phyloP scores from a whole-genome alignment of 805 yeast species.

The Candida succiphila region DNA sequence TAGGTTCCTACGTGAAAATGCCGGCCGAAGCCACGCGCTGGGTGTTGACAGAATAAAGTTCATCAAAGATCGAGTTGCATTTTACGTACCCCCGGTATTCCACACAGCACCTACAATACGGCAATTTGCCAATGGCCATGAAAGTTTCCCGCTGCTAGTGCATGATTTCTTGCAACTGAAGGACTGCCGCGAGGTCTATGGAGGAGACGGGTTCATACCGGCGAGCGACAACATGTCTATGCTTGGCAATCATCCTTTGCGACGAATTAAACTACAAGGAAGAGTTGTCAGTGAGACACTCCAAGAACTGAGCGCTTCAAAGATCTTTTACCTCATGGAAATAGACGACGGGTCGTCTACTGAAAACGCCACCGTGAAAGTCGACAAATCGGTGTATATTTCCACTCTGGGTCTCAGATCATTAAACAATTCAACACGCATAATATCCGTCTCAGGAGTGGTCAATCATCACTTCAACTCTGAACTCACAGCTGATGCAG shows the following conservation, averaged over 20 bases:
- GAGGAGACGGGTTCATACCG: conserved; percentile 11
- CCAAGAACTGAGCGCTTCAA: conserved; percentile 6
- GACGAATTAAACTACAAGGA: conserved; percentile 25
- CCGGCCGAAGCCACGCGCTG: too few relatives aligned
- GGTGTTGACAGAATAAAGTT: too few relatives aligned
- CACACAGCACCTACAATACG: conserved; percentile 21
- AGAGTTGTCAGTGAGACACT: conserved; percentile 22
- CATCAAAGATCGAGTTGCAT: conserved; percentile 16
- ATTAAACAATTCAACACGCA: conserved; percentile 10
- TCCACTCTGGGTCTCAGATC: conserved; percentile 3
- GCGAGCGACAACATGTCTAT: conserved; percentile 16
- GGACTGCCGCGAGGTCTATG: conserved; percentile 16
- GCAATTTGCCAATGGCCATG: neutral
- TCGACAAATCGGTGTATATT: conserved; percentile 1
- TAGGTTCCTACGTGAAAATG: too few relatives aligned
- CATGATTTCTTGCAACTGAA: conserved; percentile 17
- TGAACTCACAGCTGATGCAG: conserved; percentile 22
- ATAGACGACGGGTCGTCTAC: conserved; percentile 23
- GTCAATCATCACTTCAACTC: conserved; percentile 6
- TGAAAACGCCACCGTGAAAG: conserved; percentile 16
- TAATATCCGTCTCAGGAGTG: conserved; percentile 18
- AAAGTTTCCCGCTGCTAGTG: conserved; percentile 21
- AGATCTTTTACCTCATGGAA: conserved; percentile 11
- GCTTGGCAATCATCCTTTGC: conserved; percentile 33
- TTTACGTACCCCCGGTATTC: conserved; percentile 25